Evolutionary conservation across 345 rosid species (phyloP).

Genomic region (Raphanus sativus): DNA sequence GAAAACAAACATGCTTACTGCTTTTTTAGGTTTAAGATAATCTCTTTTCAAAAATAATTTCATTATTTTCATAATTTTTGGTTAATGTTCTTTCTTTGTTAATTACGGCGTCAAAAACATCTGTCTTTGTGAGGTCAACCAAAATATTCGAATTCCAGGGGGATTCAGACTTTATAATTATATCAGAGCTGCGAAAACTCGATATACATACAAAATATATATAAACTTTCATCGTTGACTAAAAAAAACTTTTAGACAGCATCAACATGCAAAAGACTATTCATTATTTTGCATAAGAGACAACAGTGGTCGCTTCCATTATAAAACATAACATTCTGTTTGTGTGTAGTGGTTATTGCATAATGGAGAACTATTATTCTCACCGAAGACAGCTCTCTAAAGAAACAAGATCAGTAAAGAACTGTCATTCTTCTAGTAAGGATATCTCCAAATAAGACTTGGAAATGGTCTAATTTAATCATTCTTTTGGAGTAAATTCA

Average conservation of each 20-base stretch:
- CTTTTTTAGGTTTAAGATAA: neutral
- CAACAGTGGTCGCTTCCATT: neutral
- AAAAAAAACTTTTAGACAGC: neutral
- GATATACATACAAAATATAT: neutral
- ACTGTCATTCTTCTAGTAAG: neutral
- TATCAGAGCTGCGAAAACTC: neutral
- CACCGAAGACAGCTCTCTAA: too few relatives aligned
- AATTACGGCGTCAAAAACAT: neutral
- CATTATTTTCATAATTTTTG: neutral
- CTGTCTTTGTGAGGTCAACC: conserved; percentile 9
- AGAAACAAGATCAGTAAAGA: neutral
- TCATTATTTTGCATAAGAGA: neutral
- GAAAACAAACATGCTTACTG: neutral
- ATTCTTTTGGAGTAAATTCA: too few relatives aligned
- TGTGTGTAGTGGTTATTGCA: neutral
- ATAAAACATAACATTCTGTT: neutral
- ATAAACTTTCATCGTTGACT: neutral
- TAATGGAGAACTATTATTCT: neutral
- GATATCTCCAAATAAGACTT: too few relatives aligned
- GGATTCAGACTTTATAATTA: neutral
- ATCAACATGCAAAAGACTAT: neutral
- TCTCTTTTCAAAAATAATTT: neutral
- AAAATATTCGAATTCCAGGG: conserved; percentile 4
- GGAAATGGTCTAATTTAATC: too few relatives aligned
- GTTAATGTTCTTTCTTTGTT: neutral